Percentiles rank a stretch among this genome's conserved stretches.
phyloP scores from a whole-genome alignment of 192 early-diverging fungal species.

The Umbelopsis sp. region DNA sequence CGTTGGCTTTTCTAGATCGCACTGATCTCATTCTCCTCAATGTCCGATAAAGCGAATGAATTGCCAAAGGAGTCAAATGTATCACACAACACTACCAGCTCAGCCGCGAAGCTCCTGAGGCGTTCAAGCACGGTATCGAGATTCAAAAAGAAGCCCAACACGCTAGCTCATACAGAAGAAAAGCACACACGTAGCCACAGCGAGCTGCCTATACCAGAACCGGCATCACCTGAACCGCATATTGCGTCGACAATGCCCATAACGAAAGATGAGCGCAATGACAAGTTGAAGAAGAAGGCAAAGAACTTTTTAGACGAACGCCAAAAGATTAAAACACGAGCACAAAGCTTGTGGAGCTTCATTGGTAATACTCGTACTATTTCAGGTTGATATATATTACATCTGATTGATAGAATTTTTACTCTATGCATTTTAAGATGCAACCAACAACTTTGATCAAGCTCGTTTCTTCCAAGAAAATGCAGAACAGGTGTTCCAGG shows the following conservation, averaged over 20 bases:
- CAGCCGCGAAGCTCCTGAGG: constrained; percentile 3
- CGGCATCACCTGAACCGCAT: background rate
- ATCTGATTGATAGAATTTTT: background rate
- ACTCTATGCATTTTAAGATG: constrained; percentile 49
- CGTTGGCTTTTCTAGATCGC: constrained; percentile 1
- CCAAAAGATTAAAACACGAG: constrained; percentile 71
- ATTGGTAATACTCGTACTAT: constrained; percentile 52
- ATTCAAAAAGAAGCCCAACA: constrained; percentile 8
- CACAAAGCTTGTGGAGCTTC: constrained; percentile 67
- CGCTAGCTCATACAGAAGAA: background rate
- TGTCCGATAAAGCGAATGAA: constrained; percentile 15
- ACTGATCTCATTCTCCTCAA: constrained; percentile 6
- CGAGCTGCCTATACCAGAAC: background rate
- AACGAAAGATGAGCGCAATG: constrained; percentile 55
- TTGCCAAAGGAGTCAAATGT: constrained; percentile 6
- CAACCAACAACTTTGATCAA: constrained; percentile 69
- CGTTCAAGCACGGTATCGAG: constrained; percentile 17
- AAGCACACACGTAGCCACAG: background rate
- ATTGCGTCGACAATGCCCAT: background rate
- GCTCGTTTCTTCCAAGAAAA: constrained; percentile 79
- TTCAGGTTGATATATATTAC: background rate
- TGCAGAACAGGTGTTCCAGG: constrained; percentile 67
- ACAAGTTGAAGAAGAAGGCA: constrained; percentile 73
- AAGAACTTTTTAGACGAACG: constrained; percentile 81
- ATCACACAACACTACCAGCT: background rate